Evolutionary conservation across 148 eudicot genomes (phyloP).

Genomic region (Limonium bicolor): DNA sequence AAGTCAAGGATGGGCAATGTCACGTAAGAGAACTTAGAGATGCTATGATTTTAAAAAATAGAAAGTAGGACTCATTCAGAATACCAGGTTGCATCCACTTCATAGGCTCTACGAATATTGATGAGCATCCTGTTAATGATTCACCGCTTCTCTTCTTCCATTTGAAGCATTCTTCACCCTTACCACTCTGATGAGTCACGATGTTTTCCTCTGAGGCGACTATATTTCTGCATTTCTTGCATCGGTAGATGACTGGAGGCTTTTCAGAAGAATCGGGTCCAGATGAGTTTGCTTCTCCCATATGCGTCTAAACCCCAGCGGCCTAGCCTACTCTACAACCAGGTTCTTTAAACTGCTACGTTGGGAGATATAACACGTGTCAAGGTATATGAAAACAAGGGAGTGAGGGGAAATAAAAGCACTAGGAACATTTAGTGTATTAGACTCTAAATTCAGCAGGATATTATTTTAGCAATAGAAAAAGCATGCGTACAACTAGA

Average conservation of each 20-base stretch:
- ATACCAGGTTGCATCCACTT: conserved; percentile 81
- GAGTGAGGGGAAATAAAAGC: too few species aligned
- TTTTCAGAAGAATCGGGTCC: not conserved
- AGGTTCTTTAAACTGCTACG: too few species aligned
- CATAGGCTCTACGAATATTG: conserved; percentile 83
- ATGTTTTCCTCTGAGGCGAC: conserved; percentile 55
- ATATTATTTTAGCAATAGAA: too few species aligned
- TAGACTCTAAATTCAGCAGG: too few species aligned
- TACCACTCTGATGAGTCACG: conserved; percentile 41
- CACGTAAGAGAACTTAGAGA: not conserved
- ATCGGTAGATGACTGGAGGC: conserved; percentile 40
- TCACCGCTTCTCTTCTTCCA: conserved; percentile 40
- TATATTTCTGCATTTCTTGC: conserved; percentile 71
- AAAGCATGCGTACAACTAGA: too few species aligned
- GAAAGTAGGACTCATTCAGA: not conserved
- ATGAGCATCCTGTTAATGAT: conserved; percentile 40
- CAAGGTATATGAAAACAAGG: too few species aligned
- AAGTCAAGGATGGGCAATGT: too few species aligned
- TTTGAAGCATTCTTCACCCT: conserved; percentile 42
- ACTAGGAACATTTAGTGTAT: too few species aligned
- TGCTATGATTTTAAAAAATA: too few species aligned
- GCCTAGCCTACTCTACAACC: too few species aligned
- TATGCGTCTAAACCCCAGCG: too few species aligned
- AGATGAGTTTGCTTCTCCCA: not conserved
- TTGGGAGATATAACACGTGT: too few species aligned